Evolutionary conservation across 768 basidiomycete genomes (phyloP).

Genomic region (Russula sp.): DNA sequence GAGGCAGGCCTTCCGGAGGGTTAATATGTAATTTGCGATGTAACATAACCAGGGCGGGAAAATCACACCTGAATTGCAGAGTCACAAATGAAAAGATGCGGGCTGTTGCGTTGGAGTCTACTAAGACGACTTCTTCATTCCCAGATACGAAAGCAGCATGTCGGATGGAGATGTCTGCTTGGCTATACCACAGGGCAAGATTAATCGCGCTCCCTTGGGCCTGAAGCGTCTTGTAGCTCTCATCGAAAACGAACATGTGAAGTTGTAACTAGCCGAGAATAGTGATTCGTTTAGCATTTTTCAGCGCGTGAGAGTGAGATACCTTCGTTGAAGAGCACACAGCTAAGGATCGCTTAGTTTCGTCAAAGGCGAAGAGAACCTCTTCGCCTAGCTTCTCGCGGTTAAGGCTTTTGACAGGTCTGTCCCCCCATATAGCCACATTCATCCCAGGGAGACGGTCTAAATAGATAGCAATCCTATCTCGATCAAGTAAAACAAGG

Average conservation of each 20-base stretch:
- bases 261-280: constrained; percentile 27
- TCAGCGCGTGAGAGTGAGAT: background rate
- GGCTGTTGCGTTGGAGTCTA: constrained; percentile 38
- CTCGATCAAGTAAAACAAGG: constrained; percentile 3
- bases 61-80: constrained; percentile 43
- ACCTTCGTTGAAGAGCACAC: constrained; percentile 40
- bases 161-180: constrained; percentile 24
- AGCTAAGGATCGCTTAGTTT: constrained; percentile 41
- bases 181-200: constrained; percentile 38
- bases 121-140: constrained; percentile 44
- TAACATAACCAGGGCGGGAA: too few relatives aligned
- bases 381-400: constrained; percentile 42
- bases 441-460: constrained; percentile 1
- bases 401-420: constrained; percentile 25
- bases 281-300: background rate
- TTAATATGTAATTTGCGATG: background rate
- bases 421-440: background rate
- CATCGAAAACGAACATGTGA: constrained; percentile 43
- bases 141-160: constrained; percentile 41
- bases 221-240: constrained; percentile 36
- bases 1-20: constrained; percentile 35
- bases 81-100: constrained; percentile 51
- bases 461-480: constrained; percentile 12
- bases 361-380: constrained; percentile 44
- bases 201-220: constrained; percentile 36